Evolutionary conservation across 2,329 filamentous ascomycete species (phyloP), one percentile per base, ranked within the genome.

Genomic region (Arthrobotrys pseudoclavata): DNA sequence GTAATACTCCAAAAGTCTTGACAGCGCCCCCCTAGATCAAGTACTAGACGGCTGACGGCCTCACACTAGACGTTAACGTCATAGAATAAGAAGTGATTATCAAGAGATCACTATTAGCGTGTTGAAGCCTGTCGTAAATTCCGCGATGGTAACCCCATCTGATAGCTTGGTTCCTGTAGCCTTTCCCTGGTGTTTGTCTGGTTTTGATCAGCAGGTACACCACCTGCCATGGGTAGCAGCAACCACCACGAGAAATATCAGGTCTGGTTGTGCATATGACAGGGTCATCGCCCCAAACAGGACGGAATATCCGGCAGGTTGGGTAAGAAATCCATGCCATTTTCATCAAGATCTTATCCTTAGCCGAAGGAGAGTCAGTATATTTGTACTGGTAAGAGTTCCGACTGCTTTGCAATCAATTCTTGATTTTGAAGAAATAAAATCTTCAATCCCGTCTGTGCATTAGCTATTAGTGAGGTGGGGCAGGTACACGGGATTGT

Each of bases 231-330:
- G 72, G 72, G 72, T 76, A 47, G 48, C 15, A 60, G 60, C 72
- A 76, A 42, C 72, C 72, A 76, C 72, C 66, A 76, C 72, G 60
- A 76, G 57, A 66, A 74, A 48, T 69, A 57, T 50, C 29, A 57
- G 64, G 57, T 42, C 18, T 7, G 34, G 34, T 60, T 40, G 55
- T 61, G 66, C 72, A 76, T 64, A 64, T 76, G 72, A 76, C 72
- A 76, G 72, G 66, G 72, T 76, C 72, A 76, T 42, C 61, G 72
- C 61, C 66, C 72, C 48, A 60, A 76, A 76, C 67, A 70, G 72
- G 72, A 69, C 72, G 72, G 72, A 76, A 76, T 42, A 70, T 50
- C 72, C 72, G 72, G 72, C 72, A 70, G 26, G 66, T 66, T 76
- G 66, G 62, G 72, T 76, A 61, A 70, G 72, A 70, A 60, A 60